Evolutionary conservation across 768 basidiomycete genomes (phyloP).

Genomic region (Coprinopsis marcescibilis): DNA sequence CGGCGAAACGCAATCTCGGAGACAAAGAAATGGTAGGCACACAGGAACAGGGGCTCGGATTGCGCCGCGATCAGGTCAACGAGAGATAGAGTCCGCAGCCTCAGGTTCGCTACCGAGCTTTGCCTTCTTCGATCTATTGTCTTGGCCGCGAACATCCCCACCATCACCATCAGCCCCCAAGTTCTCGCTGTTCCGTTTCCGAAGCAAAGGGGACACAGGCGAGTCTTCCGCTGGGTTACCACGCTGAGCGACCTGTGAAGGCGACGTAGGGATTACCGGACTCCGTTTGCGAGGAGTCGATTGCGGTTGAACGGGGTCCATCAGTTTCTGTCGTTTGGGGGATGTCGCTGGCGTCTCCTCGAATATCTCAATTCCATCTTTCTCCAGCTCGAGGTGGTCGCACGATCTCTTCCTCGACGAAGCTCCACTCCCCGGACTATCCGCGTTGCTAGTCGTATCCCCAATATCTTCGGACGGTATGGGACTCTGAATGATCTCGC

Average conservation of each 20-base stretch:
- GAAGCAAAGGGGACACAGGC: not conserved
- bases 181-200: conserved; percentile 1
- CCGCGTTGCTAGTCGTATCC: conserved; percentile 3
- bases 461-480: not conserved
- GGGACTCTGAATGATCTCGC: not conserved
- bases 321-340: not conserved
- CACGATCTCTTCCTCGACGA: conserved; percentile 1
- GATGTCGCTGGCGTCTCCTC: not conserved
- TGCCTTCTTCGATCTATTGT: not conserved
- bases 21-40: no score
- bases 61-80: no score
- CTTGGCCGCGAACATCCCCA: not conserved
- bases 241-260: not conserved
- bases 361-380: not conserved
- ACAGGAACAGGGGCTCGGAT: no score
- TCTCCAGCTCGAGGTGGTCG: conserved; percentile 1
- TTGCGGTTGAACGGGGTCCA: not conserved
- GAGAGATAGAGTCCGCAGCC: no score
- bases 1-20: no score
- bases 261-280: not conserved
- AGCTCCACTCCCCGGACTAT: not conserved
- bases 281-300: not conserved
- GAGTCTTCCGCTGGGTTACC: not conserved
- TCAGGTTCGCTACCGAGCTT: no score
- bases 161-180: not conserved